Percentiles rank a stretch among this genome's conserved stretches.
These are phyloP conservation scores for Excoecaria cochinchinensis DNA, from an alignment of 345 rosid species.

Conservation along the genomic window DNA sequence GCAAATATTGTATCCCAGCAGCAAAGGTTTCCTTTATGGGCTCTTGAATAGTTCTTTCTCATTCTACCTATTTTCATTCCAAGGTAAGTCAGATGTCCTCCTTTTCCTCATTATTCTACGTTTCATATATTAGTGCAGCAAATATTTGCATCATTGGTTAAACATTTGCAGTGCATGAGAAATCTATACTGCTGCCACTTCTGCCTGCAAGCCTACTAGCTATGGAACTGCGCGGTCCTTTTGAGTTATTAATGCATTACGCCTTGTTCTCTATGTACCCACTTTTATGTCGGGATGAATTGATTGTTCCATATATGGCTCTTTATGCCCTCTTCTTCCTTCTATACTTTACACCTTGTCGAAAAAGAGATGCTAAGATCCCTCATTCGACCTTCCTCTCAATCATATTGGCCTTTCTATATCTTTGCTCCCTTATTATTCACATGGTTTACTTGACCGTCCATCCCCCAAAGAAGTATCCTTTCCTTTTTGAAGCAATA, in stretches of 20 bases:
- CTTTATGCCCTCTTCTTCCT: conserved; percentile 49
- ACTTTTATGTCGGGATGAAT: conserved; percentile 74
- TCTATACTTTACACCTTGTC: conserved; percentile 45
- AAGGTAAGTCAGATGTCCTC: conserved; percentile 44
- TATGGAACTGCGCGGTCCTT: conserved; percentile 49
- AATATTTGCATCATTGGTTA: conserved; percentile 10
- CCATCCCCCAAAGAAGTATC: conserved; percentile 56
- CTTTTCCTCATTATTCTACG: conserved; percentile 5
- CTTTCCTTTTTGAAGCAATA: conserved; percentile 69
- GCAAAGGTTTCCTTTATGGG: conserved; percentile 75
- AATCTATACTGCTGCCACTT: conserved; percentile 89
- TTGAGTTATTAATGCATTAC: conserved; percentile 54
- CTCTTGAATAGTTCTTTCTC: conserved; percentile 78
- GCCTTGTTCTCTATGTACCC: conserved; percentile 93
- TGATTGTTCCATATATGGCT: conserved; percentile 61
- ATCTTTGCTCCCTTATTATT: conserved; percentile 51
- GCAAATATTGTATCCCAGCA: conserved; percentile 72
- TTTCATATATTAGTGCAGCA: background rate
- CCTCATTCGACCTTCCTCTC: conserved; percentile 24
- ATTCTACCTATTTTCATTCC: conserved; percentile 87
- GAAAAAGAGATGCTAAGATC: conserved; percentile 22
- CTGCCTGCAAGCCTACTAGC: conserved; percentile 78
- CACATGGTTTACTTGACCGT: conserved; percentile 59
- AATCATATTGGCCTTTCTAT: conserved; percentile 30
- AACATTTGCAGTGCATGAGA: conserved; percentile 85